phyloP scores from a whole-genome alignment of 352 stramenopile genomes.

The Aphanomyces invadans region DNA sequence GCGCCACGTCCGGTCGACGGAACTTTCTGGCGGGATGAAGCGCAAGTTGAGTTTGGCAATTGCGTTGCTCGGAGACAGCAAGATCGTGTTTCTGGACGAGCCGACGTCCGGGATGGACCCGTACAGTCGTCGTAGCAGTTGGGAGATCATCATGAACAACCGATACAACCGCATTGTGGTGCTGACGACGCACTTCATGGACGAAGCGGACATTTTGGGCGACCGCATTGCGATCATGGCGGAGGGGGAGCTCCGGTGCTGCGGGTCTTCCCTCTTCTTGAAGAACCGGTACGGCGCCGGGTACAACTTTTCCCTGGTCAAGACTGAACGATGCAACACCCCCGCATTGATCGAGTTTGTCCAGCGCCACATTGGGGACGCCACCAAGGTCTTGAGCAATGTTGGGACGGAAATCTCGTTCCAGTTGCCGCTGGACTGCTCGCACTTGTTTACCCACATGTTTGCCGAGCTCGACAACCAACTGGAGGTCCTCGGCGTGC shows the following conservation, averaged over 20 bases:
- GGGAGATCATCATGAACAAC: constrained; percentile 73
- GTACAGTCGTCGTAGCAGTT: constrained; percentile 79
- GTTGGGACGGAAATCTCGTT: constrained; percentile 70
- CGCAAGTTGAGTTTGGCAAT: constrained; percentile 71
- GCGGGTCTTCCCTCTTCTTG: constrained; percentile 59
- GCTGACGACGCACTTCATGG: constrained; percentile 87
- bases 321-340: constrained; percentile 38
- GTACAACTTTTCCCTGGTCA: constrained; percentile 60
- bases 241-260: constrained; percentile 48
- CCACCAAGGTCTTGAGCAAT: constrained; percentile 41
- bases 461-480: constrained; percentile 68
- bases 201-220: constrained; percentile 88
- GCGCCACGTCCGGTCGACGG: constrained; percentile 37
- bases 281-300: constrained; percentile 75
- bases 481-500: constrained; percentile 30
- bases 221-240: constrained; percentile 87
- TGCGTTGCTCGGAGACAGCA: constrained; percentile 57
- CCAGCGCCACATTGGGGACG: constrained; percentile 32
- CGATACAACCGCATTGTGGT: constrained; percentile 60
- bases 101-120: constrained; percentile 91
- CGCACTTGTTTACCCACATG: constrained; percentile 46
- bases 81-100: constrained; percentile 75
- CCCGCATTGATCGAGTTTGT: constrained; percentile 30
- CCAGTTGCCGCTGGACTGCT: constrained; percentile 55
- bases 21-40: constrained; percentile 71